Conservation (phyloP, 768 basidiomycete species). For the Podaxis sp. region DNA sequence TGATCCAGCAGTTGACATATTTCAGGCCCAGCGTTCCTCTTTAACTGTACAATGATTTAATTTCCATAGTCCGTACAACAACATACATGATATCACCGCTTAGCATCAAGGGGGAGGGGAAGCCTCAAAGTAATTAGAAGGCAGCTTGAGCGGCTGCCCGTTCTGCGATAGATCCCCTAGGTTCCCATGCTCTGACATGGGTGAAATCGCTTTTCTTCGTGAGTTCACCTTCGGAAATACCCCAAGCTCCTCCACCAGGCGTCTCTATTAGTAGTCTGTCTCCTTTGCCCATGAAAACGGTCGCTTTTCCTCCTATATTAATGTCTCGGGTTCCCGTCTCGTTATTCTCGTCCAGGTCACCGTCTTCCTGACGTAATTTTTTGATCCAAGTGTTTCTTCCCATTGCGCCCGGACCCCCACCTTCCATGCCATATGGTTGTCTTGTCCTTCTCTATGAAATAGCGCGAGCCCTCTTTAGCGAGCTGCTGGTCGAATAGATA, state of each 20-base stretch:
- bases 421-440: slow-evolving; percentile 84
- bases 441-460: slow-evolving; percentile 68
- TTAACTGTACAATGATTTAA: background rate
- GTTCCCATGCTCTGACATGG: slow-evolving; percentile 56
- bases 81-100: background rate
- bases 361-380: slow-evolving; percentile 59
- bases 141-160: slow-evolving; percentile 60
- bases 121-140: slow-evolving; percentile 35
- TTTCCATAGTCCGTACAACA: background rate
- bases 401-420: slow-evolving; percentile 66
- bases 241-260: slow-evolving; percentile 92
- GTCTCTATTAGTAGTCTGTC: slow-evolving; percentile 82
- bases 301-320: slow-evolving; percentile 89
- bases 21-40: background rate
- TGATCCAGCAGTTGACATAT: background rate
- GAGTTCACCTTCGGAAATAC: slow-evolving; percentile 32
- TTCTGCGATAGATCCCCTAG: slow-evolving; percentile 69
- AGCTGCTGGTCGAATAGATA: background rate
- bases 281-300: slow-evolving; percentile 85
- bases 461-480: background rate
- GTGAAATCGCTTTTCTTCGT: slow-evolving; percentile 24
- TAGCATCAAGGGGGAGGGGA: background rate
- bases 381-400: slow-evolving; percentile 92
- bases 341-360: slow-evolving; percentile 49
- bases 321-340: slow-evolving; percentile 49